Evolutionary conservation across 108 stramenopile species (phyloP).

Genomic region (Cyclotella baltica): DNA sequence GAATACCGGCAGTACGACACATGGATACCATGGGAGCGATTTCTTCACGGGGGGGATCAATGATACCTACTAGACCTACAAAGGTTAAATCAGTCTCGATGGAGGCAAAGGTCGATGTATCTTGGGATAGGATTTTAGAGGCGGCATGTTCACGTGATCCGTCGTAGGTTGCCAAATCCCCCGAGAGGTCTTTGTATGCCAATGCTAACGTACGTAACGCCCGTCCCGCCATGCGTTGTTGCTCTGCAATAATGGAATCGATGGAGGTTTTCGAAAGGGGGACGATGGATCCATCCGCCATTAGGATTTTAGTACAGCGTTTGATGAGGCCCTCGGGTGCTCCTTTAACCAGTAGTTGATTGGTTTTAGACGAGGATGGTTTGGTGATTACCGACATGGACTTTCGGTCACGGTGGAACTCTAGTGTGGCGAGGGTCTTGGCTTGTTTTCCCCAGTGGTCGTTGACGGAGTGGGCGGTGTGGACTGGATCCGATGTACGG

Average conservation of each 20-base stretch:
- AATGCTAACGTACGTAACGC: slow-evolving; percentile 79
- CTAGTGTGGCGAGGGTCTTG: slow-evolving; percentile 69
- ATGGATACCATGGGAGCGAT: slow-evolving; percentile 71
- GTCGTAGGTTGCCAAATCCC: slow-evolving; percentile 49
- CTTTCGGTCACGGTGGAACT: slow-evolving; percentile 72
- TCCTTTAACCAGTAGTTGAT: slow-evolving; percentile 85
- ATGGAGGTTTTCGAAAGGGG: slow-evolving; percentile 44
- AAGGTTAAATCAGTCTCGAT: slow-evolving; percentile 83
- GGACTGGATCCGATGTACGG: slow-evolving; percentile 38
- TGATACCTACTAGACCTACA: slow-evolving; percentile 82
- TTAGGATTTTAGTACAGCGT: slow-evolving; percentile 69
- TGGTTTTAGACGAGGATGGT: slow-evolving; percentile 29
- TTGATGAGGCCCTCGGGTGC: slow-evolving; percentile 80
- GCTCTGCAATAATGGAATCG: slow-evolving; percentile 43
- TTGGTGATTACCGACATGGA: slow-evolving; percentile 49
- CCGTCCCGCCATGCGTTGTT: slow-evolving; percentile 62
- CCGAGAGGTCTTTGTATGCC: slow-evolving; percentile 58
- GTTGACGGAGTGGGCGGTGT: slow-evolving; percentile 54
- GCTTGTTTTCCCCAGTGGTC: slow-evolving; percentile 39
- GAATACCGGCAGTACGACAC: slow-evolving; percentile 85
- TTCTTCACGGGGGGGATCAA: slow-evolving; percentile 88
- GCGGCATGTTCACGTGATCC: slow-evolving; percentile 42
- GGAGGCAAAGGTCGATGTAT: slow-evolving; percentile 54
- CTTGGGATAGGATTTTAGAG: slow-evolving; percentile 31
- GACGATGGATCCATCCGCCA: slow-evolving; percentile 59